A percentile compares a stretch with the other conserved stretches of the same genome.
Evolutionary conservation across 164 flowering plant species (phyloP).

Genomic region (Brasenia schreberi): DNA sequence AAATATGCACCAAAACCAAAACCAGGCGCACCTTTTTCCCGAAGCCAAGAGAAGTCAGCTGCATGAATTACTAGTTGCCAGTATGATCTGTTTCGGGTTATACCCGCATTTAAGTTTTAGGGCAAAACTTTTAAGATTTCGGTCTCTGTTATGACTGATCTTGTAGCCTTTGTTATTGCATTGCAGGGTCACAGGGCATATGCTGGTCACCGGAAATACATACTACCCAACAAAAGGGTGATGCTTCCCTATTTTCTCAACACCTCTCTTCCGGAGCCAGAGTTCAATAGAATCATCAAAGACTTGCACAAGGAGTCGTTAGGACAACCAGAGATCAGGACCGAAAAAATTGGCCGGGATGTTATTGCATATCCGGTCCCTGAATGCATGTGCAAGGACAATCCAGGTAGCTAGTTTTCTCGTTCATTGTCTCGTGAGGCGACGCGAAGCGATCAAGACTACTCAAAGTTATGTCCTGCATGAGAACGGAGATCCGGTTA

Average conservation of each 20-base stretch:
- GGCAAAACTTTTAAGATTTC: background rate
- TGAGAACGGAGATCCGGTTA: too few species aligned
- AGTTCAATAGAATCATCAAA: constrained; percentile 56
- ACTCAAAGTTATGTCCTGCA: too few species aligned
- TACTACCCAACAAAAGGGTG: constrained; percentile 88
- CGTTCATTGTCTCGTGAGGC: too few species aligned
- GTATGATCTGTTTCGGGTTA: too few species aligned
- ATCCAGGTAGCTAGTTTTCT: background rate
- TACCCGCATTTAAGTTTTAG: background rate
- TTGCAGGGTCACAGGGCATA: constrained; percentile 85
- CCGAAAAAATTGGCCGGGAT: constrained; percentile 65
- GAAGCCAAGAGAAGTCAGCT: too few species aligned
- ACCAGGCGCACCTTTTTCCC: too few species aligned
- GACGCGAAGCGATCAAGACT: too few species aligned
- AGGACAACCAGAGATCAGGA: constrained; percentile 83
- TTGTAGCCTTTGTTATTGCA: background rate
- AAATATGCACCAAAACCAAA: too few species aligned
- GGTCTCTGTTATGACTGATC: constrained; percentile 1
- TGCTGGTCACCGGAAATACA: constrained; percentile 89
- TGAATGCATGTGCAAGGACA: constrained; percentile 78
- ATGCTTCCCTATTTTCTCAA: constrained; percentile 77
- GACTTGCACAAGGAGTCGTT: constrained; percentile 67
- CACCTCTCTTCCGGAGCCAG: constrained; percentile 58
- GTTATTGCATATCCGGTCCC: constrained; percentile 88
- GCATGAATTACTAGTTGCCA: too few species aligned